These are phyloP conservation scores for Floccularia luteovirens DNA, from an alignment of 768 basidiomycete genomes.

Conservation along the genomic window DNA sequence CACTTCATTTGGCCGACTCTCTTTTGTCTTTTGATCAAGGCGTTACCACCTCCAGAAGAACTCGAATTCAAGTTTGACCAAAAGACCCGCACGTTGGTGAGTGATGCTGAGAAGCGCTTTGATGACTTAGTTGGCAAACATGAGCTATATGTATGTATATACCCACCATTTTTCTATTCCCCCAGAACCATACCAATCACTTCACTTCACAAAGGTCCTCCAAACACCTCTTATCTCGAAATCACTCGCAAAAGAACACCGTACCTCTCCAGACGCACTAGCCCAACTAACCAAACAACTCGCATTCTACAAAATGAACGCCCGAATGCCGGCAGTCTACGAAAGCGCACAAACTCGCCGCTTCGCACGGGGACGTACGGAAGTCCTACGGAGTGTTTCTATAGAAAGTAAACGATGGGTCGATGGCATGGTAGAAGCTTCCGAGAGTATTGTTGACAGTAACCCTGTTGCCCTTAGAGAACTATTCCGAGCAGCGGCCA, in stretches of 20 bases:
- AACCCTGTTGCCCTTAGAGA: constrained; percentile 40
- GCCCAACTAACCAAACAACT: constrained; percentile 94
- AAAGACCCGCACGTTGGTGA: constrained; percentile 42
- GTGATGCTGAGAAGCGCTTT: constrained; percentile 57
- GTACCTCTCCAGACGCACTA: constrained; percentile 90
- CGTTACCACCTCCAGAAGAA: constrained; percentile 55
- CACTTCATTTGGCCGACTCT: too few species aligned
- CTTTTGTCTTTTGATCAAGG: too few species aligned
- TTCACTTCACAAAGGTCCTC: too few species aligned
- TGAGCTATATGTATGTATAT: constrained; percentile 58
- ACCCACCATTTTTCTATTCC: background rate
- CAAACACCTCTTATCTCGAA: too few species aligned
- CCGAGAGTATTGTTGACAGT: constrained; percentile 34
- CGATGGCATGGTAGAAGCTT: constrained; percentile 74
- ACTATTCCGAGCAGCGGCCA: constrained; percentile 69
- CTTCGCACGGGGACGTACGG: constrained; percentile 85
- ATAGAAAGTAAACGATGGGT: constrained; percentile 80
- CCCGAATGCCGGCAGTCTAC: constrained; percentile 76
- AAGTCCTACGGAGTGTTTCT: constrained; percentile 86
- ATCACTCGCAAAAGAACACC: constrained; percentile 77
- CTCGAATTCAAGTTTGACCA: constrained; percentile 64
- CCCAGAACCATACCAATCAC: too few species aligned
- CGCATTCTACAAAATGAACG: constrained; percentile 83
- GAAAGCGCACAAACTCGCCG: constrained; percentile 94
- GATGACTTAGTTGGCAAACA: constrained; percentile 71